phyloP scores from a whole-genome alignment of 2,329 filamentous ascomycete species.

The Xylaria sp. region DNA sequence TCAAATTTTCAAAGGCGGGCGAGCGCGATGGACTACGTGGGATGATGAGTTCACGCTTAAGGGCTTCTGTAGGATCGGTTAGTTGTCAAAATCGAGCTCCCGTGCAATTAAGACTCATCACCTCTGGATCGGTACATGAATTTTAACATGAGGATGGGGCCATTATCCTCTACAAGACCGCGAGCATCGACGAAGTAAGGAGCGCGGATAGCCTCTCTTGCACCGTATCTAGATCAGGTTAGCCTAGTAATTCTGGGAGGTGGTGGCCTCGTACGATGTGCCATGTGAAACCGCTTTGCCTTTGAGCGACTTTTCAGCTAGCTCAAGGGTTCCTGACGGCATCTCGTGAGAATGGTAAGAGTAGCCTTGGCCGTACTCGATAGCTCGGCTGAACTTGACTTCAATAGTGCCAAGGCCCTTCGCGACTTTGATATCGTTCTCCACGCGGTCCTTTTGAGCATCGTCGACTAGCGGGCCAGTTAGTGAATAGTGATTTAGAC shows the following conservation, averaged over 20 bases:
- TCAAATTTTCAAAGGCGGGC: constrained; percentile 39
- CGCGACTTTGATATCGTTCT: constrained; percentile 42
- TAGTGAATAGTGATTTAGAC: not conserved
- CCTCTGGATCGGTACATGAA: constrained; percentile 52
- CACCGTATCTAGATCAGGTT: constrained; percentile 36
- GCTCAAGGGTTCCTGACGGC: constrained; percentile 34
- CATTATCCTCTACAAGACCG: constrained; percentile 35
- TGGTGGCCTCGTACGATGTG: constrained; percentile 43
- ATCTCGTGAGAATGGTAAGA: not conserved
- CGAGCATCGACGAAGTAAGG: constrained; percentile 1
- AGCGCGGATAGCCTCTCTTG: not conserved
- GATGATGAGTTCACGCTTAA: constrained; percentile 50
- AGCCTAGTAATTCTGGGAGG: not conserved
- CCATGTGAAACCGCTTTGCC: constrained; percentile 51
- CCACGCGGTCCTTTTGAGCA: constrained; percentile 42
- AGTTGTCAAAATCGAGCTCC: not conserved
- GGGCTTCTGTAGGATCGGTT: constrained; percentile 43
- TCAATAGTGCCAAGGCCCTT: constrained; percentile 47
- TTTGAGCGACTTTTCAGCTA: constrained; percentile 52
- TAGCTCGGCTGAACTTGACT: constrained; percentile 39
- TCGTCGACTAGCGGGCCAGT: constrained; percentile 41
- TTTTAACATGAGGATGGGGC: constrained; percentile 45
- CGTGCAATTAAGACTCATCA: constrained; percentile 15
- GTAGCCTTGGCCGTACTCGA: not conserved
- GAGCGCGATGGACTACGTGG: constrained; percentile 44